phyloP scores from a whole-genome alignment of 2,329 filamentous ascomycete genomes.

The Akanthomyces lecanii region DNA sequence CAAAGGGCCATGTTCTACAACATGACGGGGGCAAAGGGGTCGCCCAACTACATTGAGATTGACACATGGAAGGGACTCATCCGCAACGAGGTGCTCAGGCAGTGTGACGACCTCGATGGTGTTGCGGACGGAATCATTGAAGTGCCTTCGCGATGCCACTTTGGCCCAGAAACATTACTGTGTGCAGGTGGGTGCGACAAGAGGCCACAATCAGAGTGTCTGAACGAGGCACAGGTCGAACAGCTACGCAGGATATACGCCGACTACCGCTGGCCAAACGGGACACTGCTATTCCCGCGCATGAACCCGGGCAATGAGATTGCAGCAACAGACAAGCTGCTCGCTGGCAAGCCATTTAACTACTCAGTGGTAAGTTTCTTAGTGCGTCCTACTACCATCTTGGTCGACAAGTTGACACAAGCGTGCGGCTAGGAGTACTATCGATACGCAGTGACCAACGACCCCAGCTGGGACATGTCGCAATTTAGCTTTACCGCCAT shows the following conservation, averaged over 20 bases:
- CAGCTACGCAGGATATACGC: conserved; percentile 31
- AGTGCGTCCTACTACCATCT: too few species aligned
- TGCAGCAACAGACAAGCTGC: conserved; percentile 41
- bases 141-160: conserved; percentile 40
- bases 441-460: conserved; percentile 37
- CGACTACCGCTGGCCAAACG: conserved; percentile 28
- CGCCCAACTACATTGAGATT: conserved; percentile 25
- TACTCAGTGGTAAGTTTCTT: conserved; percentile 19
- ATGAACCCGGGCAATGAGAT: conserved; percentile 45
- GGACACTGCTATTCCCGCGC: conserved; percentile 37
- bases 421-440: conserved; percentile 27
- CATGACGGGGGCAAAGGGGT: conserved; percentile 32
- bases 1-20: conserved; percentile 42
- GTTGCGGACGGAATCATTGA: conserved; percentile 46
- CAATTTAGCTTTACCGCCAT: conserved; percentile 30
- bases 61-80: conserved; percentile 23
- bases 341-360: conserved; percentile 28
- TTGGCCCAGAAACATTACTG: conserved; percentile 39
- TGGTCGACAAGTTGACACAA: too few species aligned
- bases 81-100: conserved; percentile 27
- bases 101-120: conserved; percentile 49
- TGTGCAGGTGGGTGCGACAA: conserved; percentile 30
- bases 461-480: conserved; percentile 34
- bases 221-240: conserved; percentile 39
- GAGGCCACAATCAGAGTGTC: conserved; percentile 28